These are phyloP conservation scores for Botrytis tulipae DNA, from an alignment of 2,329 filamentous ascomycete species.

Conservation along the genomic window DNA sequence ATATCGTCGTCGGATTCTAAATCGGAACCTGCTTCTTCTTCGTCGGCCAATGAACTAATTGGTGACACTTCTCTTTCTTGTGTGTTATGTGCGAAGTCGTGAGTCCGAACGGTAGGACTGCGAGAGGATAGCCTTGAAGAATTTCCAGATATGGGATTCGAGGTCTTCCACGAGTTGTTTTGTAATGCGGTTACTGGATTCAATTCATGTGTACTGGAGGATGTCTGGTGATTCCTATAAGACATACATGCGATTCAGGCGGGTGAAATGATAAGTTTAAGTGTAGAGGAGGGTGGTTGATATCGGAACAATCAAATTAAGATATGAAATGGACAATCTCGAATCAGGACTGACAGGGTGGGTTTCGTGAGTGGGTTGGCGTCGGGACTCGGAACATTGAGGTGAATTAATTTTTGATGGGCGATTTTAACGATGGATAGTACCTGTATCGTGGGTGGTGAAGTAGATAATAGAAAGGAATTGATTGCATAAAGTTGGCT, in stretches of 20 bases:
- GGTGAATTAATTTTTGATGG: background rate
- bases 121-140: conserved; percentile 25
- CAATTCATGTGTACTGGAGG: conserved; percentile 16
- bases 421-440: background rate
- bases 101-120: conserved; percentile 25
- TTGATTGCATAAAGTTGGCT: background rate
- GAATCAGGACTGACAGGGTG: conserved; percentile 4
- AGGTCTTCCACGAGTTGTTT: conserved; percentile 28
- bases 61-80: conserved; percentile 22
- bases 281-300: background rate
- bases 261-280: background rate
- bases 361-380: background rate
- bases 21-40: conserved; percentile 34
- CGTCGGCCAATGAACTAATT: conserved; percentile 19
- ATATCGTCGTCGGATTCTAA: conserved; percentile 31
- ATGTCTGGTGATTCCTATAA: conserved; percentile 31
- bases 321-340: background rate
- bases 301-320: conserved; percentile 6
- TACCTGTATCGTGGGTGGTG: background rate
- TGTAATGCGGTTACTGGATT: conserved; percentile 20
- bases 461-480: background rate
- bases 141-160: conserved; percentile 29
- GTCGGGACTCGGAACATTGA: background rate
- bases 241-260: conserved; percentile 35
- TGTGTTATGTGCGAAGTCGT: conserved; percentile 24